phyloP scores from a whole-genome alignment of 2,329 filamentous ascomycete species.

The Aspergillus sojae region DNA sequence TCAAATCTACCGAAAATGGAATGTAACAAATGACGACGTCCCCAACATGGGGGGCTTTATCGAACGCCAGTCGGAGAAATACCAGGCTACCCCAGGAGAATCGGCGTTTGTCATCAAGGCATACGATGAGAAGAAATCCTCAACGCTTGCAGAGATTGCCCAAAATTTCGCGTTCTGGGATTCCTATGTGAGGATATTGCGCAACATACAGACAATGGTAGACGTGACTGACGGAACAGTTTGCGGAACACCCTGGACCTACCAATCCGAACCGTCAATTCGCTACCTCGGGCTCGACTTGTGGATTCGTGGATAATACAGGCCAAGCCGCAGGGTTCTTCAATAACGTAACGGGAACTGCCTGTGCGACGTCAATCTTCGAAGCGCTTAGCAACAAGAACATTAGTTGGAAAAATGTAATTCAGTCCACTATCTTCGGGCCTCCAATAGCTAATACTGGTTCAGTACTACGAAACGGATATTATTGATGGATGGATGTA shows the following conservation, averaged over 20 bases:
- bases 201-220: not conserved
- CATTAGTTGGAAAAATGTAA: conserved; percentile 43
- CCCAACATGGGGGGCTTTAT: conserved; percentile 44
- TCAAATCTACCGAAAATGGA: conserved; percentile 43
- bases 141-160: conserved; percentile 37
- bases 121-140: conserved; percentile 39
- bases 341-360: conserved; percentile 38
- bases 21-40: conserved; percentile 36
- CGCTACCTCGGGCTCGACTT: conserved; percentile 40
- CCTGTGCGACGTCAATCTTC: conserved; percentile 41
- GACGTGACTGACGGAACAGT: conserved; percentile 21
- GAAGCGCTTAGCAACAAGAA: conserved; percentile 39
- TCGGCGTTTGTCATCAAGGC: conserved; percentile 42
- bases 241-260: conserved; percentile 43
- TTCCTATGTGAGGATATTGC: conserved; percentile 30
- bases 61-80: conserved; percentile 42
- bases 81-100: conserved; percentile 38
- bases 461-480: conserved; percentile 42
- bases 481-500: conserved; percentile 42
- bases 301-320: conserved; percentile 37
- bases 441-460: not conserved
- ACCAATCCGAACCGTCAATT: conserved; percentile 47
- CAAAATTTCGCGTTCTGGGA: conserved; percentile 45
- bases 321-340: conserved; percentile 36
- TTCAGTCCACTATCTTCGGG: not conserved